These are phyloP conservation scores for Coprinopsis marcescibilis DNA, from an alignment of 768 basidiomycete species.

Conservation along the genomic window DNA sequence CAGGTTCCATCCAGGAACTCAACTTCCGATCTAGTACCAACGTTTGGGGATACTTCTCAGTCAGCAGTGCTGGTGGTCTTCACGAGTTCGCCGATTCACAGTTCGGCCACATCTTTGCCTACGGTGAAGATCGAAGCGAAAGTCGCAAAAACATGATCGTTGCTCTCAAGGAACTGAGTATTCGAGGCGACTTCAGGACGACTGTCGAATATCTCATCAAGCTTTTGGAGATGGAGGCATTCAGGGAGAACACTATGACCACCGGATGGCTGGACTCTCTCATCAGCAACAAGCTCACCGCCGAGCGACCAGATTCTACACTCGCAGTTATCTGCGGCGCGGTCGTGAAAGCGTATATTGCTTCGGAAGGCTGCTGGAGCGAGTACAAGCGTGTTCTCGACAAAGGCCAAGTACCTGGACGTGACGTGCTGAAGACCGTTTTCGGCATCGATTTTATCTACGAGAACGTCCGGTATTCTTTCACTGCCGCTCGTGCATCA, in stretches of 20 bases:
- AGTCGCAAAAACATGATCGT: constrained; percentile 99
- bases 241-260: constrained; percentile 95
- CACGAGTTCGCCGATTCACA: constrained; percentile 99
- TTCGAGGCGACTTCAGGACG: constrained; percentile 97
- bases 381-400: constrained; percentile 95
- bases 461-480: constrained; percentile 91
- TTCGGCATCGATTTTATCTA: constrained; percentile 98
- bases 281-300: constrained; percentile 95
- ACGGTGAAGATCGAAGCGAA: constrained; percentile 92
- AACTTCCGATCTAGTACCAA: constrained; percentile 99
- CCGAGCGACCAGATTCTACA: constrained; percentile 89
- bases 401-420: constrained; percentile 95
- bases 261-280: constrained; percentile 98
- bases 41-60: constrained; percentile 99
- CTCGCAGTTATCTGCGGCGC: constrained; percentile 96
- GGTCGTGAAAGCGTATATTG: constrained; percentile 89
- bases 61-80: constrained; percentile 89
- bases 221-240: constrained; percentile 90
- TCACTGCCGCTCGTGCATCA: constrained; percentile 91
- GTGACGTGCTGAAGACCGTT: constrained; percentile 93
- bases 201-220: constrained; percentile 99
- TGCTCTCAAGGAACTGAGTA: constrained; percentile 95
- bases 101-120: constrained; percentile 98
- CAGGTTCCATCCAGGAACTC: constrained; percentile 93
- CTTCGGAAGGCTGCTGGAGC: constrained; percentile 81